Evolutionary conservation across 2,329 filamentous ascomycete genomes (phyloP), one percentile per base, ranked within the genome.

Genomic region (Ascochyta viciae-villosae): DNA sequence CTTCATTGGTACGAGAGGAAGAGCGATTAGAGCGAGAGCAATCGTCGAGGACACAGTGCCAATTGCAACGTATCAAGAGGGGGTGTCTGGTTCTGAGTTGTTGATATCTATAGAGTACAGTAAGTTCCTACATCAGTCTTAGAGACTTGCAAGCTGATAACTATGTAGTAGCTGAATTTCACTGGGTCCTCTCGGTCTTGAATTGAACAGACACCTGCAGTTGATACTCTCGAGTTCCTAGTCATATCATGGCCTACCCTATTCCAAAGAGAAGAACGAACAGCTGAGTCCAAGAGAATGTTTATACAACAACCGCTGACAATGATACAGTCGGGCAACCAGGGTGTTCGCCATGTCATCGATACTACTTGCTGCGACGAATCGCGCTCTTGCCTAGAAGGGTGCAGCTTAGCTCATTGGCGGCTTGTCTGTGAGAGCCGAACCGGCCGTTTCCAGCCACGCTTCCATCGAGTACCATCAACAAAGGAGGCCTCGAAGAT

Each of bases 91-190:
- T 9, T n/a, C 8, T 35, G 33, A 9, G 6, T 16, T n/a, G 6
- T 35, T n/a, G 33, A 16, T 8, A 8, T 35, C 8, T 31, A 27
- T 50, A 46, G 24, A 46, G 34, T 55, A 55, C 29, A 50, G 53
- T 55, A 47, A 50, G 53, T 55, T 41, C 15, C 23, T 24, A 13
- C 33, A 29, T 22, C 40, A 24, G 34, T 16, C 7, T 3, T 16
- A 9, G 16, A 29, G 19, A 29, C 15, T 24, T 16, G 23, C 35
- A 35, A 61, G 51, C 64, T 68, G 53, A 68, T 53, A 24, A 52
- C 6, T 37, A 15, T 38, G 27, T 52, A 66, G 63, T 67, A 67
- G 56, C 33, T 51, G 27, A 54, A 64, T 65, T 16, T 15, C 40
- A 50, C 27, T 39, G 23, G 27, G n/a, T 37, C 29, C 15, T 41